A percentile compares a stretch with the other conserved stretches of the same genome.
These are phyloP conservation scores for Sporobolomyces pararoseus DNA, from an alignment of 768 basidiomycete genomes.

Conservation along the genomic window DNA sequence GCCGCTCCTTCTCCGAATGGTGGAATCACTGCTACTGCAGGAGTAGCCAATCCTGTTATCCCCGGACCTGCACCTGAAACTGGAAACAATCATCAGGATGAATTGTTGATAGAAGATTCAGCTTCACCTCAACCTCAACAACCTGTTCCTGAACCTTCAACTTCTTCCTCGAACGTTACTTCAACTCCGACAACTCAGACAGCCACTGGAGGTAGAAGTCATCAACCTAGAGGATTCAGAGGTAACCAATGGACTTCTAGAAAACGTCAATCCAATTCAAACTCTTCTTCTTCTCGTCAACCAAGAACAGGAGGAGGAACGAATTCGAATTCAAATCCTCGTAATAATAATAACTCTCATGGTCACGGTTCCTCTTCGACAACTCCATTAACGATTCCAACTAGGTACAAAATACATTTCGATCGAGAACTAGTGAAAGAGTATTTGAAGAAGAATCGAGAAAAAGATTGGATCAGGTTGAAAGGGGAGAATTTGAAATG, in stretches of 20 bases:
- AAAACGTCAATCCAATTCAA: slow-evolving; percentile 1
- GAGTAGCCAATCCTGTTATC: too few species aligned
- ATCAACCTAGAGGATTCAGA: too few species aligned
- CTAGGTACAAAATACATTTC: slow-evolving; percentile 68
- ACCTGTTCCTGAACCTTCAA: neutral
- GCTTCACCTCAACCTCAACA: neutral
- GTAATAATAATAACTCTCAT: too few species aligned
- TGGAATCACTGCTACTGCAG: too few species aligned
- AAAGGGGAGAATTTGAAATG: slow-evolving; percentile 85
- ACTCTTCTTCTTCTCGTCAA: too few species aligned
- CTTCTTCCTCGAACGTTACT: neutral
- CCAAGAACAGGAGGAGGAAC: too few species aligned
- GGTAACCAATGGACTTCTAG: slow-evolving; percentile 30
- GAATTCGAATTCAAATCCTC: too few species aligned
- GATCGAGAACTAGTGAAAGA: slow-evolving; percentile 63
- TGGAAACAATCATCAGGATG: too few species aligned
- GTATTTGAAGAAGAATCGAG: slow-evolving; percentile 66
- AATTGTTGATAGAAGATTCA: slow-evolving; percentile 17
- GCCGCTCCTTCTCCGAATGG: neutral
- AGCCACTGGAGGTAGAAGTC: too few species aligned
- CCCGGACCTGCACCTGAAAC: too few species aligned
- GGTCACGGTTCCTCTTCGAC: slow-evolving; percentile 6
- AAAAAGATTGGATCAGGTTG: slow-evolving; percentile 67
- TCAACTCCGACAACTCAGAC: neutral
- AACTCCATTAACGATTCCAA: slow-evolving; percentile 18